Conservation (phyloP, 768 basidiomycete genomes). For the Kwoniella dendrophila region DNA sequence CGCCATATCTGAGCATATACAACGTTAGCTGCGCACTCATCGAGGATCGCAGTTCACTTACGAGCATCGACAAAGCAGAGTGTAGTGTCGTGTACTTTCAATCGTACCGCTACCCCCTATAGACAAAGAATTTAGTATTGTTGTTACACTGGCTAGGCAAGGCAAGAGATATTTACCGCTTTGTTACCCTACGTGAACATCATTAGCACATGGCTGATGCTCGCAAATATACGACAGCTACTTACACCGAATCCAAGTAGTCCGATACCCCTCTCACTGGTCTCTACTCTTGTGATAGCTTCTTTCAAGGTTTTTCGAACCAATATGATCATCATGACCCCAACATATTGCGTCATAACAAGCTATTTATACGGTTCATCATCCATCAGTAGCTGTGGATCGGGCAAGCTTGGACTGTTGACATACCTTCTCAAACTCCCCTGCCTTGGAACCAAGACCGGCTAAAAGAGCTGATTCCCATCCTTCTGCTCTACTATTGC, state of each 20-base stretch:
- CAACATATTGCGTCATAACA: slow-evolving; percentile 45
- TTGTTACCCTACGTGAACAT: slow-evolving; percentile 45
- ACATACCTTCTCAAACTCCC: slow-evolving; percentile 35
- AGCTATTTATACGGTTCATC: slow-evolving; percentile 20
- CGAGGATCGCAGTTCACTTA: slow-evolving; percentile 18
- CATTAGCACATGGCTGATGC: too few species aligned
- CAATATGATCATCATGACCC: slow-evolving; percentile 44
- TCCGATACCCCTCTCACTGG: slow-evolving; percentile 45
- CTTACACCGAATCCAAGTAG: slow-evolving; percentile 47
- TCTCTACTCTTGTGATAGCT: slow-evolving; percentile 30
- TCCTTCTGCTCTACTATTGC: slow-evolving; percentile 32
- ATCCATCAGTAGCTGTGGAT: neutral
- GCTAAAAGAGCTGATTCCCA: slow-evolving; percentile 38
- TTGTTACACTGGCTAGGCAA: neutral
- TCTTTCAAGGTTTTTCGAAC: slow-evolving; percentile 32
- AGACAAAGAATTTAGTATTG: slow-evolving; percentile 4
- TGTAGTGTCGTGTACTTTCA: slow-evolving; percentile 43
- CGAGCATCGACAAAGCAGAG: slow-evolving; percentile 49
- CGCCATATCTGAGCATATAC: slow-evolving; percentile 38
- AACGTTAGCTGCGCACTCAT: neutral
- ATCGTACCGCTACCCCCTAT: slow-evolving; percentile 44
- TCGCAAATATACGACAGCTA: neutral
- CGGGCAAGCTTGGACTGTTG: neutral
- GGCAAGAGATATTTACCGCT: slow-evolving; percentile 31
- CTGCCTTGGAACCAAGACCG: slow-evolving; percentile 31